These are phyloP conservation scores for Hemileccinum rubropunctum DNA, from an alignment of 768 basidiomycete species.

Conservation along the genomic window DNA sequence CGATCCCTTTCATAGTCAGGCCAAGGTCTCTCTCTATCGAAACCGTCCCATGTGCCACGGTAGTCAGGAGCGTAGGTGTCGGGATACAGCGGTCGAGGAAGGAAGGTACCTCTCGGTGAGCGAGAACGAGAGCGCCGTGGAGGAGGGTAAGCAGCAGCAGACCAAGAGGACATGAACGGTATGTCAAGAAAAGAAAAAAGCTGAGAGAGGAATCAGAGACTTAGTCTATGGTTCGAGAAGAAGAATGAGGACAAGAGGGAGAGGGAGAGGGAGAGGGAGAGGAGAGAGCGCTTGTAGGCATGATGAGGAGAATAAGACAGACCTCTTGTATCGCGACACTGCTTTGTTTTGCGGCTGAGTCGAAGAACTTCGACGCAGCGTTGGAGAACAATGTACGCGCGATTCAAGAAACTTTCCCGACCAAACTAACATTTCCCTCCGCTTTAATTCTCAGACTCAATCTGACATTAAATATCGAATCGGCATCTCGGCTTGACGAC, in stretches of 20 bases:
- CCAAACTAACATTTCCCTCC: constrained; percentile 16
- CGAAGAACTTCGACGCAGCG: constrained; percentile 35
- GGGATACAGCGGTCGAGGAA: constrained; percentile 52
- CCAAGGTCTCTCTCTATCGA: constrained; percentile 71
- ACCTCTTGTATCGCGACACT: constrained; percentile 72
- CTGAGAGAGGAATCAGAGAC: constrained; percentile 50
- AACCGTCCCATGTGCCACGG: constrained; percentile 65
- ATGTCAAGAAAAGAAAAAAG: constrained; percentile 30
- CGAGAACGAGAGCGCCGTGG: constrained; percentile 82
- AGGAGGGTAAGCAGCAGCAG: constrained; percentile 65
- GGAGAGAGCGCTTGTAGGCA: constrained; percentile 72
- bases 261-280: constrained; percentile 59
- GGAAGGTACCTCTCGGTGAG: constrained; percentile 57
- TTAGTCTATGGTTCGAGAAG: constrained; percentile 40
- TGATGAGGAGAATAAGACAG: constrained; percentile 76
- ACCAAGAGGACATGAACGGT: constrained; percentile 74
- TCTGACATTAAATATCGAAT: constrained; percentile 5
- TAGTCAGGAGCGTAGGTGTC: constrained; percentile 59
- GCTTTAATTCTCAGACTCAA: constrained; percentile 24
- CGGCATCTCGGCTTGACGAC: constrained; percentile 17
- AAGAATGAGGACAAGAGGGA: constrained; percentile 53
- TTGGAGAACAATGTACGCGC: constrained; percentile 55
- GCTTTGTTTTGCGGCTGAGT: constrained; percentile 33
- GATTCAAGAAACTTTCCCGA: constrained; percentile 41
- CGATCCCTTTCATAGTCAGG: constrained; percentile 68